Evolutionary conservation across 495 filamentous ascomycete species (phyloP), one percentile per base, ranked within the genome.

Genomic region (Aspergillus bridgeri): DNA sequence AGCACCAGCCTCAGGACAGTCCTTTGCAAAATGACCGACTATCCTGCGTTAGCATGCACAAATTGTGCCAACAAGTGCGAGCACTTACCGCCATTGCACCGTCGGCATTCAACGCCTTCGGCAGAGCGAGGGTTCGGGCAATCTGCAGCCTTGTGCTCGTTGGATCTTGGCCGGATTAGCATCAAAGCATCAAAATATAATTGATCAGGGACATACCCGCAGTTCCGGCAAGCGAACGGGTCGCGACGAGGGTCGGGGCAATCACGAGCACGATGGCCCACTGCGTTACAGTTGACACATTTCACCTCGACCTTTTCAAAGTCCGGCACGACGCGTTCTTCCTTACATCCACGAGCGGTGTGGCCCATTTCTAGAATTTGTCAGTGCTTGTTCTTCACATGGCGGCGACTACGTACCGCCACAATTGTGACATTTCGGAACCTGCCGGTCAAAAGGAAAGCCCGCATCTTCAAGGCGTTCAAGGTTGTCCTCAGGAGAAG

Each of bases 21-120:
- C 91, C 56, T 83, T 83, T 3, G 88, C 83, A 70, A 92, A 94
- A 61, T 96, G 93, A 5, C 92, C 92, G 53, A 81, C 87, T 91
- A 23, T 46, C 64, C 27, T 56, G 43, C 43, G 45, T 48, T 11
- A 51, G 29, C 22, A 33, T 19, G 18, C 21, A n/a, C 21, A 51
- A n/a, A 48, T 8, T 20, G 6, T 23, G 11, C 46, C 53, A 42
- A 33, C 6, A 7, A 6, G 22, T 24, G n/a, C 17, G 33, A 17
- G 27, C 8, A 29, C 73, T 61, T 75, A 89, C 88, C 81, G 70
- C 88, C 78, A 38, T 80, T 77, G 72, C 92, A 95, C 47, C 86
- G 85, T 48, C 85, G 86, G 69, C 92, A 97, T 69, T 96, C 90
- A 3, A 95, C 84, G 52, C 80, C 80, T 17, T 80, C 84, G 21